These are phyloP conservation scores for Corylus heterophylla DNA, from an alignment of 306 rosid species.

Conservation along the genomic window DNA sequence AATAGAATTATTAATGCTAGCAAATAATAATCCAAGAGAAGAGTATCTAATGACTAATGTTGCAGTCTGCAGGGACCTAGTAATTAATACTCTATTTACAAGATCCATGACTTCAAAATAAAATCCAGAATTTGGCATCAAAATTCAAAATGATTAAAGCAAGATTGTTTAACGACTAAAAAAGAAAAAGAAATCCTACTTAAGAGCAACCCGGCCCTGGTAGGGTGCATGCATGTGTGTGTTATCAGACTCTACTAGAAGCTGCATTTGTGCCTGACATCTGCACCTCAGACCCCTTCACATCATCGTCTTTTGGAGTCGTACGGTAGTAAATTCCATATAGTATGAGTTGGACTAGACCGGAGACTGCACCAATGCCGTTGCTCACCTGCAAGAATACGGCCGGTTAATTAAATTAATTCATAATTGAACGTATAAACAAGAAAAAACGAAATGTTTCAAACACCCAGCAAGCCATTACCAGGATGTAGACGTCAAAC, in stretches of 20 bases:
- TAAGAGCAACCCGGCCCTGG: too few relatives aligned
- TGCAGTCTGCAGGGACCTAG: background rate
- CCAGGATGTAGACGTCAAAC: constrained; percentile 62
- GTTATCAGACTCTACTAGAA: constrained; percentile 2
- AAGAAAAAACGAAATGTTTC: too few relatives aligned
- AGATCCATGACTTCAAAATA: background rate
- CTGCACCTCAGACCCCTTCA: constrained; percentile 35
- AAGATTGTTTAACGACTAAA: too few relatives aligned
- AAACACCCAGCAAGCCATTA: background rate
- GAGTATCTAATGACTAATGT: background rate
- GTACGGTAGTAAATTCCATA: constrained; percentile 36
- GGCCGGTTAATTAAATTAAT: too few relatives aligned
- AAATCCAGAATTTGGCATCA: background rate
- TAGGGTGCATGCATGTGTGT: too few relatives aligned
- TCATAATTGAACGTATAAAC: too few relatives aligned
- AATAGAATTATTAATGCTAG: background rate
- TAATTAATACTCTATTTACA: background rate
- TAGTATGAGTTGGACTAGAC: constrained; percentile 51
- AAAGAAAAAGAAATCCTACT: too few relatives aligned
- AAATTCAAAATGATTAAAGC: background rate
- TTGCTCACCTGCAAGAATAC: constrained; percentile 59
- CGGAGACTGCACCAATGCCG: constrained; percentile 59
- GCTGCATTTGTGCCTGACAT: constrained; percentile 30
- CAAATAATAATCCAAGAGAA: background rate
- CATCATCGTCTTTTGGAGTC: constrained; percentile 16